phyloP scores from a whole-genome alignment of 2,329 filamentous ascomycete genomes.

The Exophiala xenobiotica region DNA sequence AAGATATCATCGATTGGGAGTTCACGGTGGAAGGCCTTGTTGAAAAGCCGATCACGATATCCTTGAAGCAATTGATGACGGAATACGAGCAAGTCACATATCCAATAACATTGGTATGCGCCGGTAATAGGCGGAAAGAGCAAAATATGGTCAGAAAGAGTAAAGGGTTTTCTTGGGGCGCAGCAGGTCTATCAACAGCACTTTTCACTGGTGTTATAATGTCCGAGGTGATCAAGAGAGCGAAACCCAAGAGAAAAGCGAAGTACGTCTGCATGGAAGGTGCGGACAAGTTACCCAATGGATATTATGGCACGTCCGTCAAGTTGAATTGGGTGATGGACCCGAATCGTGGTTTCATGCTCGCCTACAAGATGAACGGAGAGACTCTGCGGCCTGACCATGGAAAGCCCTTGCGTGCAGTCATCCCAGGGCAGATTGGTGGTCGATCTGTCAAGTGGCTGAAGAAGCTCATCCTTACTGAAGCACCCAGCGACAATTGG shows the following conservation, averaged over 20 bases:
- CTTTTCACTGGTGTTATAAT: conserved; percentile 83
- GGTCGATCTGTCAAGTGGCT: conserved; percentile 93
- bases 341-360: conserved; percentile 76
- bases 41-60: conserved; percentile 70
- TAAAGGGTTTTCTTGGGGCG: conserved; percentile 92
- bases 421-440: conserved; percentile 89
- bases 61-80: conserved; percentile 67
- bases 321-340: conserved; percentile 89
- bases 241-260: conserved; percentile 67
- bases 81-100: conserved; percentile 80
- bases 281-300: conserved; percentile 83
- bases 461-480: conserved; percentile 74
- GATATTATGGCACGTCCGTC: conserved; percentile 82
- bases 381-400: conserved; percentile 78
- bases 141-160: conserved; percentile 88
- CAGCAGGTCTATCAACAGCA: conserved; percentile 81
- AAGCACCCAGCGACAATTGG: conserved; percentile 83
- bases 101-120: conserved; percentile 85
- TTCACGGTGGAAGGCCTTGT: conserved; percentile 85
- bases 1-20: conserved; percentile 74
- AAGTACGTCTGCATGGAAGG: conserved; percentile 89
- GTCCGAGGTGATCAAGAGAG: conserved; percentile 66
- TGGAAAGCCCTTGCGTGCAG: conserved; percentile 75
- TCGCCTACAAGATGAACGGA: conserved; percentile 90
- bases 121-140: conserved; percentile 88